Conservation (phyloP, 2,329 filamentous ascomycete genomes). For the Pseudonectria buxi region DNA sequence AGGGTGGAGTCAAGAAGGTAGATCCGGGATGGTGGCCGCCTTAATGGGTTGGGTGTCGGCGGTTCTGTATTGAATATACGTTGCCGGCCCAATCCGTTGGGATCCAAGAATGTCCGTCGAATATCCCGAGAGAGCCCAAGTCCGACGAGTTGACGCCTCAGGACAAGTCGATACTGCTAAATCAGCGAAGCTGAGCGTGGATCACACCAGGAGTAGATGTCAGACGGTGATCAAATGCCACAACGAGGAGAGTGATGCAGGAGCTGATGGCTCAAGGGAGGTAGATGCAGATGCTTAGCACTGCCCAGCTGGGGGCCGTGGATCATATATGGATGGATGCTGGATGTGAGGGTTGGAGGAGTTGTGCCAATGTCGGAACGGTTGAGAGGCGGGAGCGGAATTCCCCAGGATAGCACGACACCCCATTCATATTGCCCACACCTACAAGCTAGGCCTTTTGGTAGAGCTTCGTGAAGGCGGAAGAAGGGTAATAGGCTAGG, state of each 20-base stretch:
- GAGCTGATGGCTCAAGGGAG: not conserved
- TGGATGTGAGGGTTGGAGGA: constrained; percentile 4
- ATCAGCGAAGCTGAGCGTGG: no score
- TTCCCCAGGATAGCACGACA: constrained; percentile 14
- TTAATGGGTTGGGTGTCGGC: no score
- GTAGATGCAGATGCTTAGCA: constrained; percentile 1
- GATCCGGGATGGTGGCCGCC: not conserved
- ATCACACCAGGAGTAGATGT: no score
- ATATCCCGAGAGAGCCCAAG: no score
- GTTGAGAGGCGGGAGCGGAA: constrained; percentile 13
- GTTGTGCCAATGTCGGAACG: constrained; percentile 11
- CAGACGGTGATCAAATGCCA: no score
- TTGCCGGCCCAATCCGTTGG: no score
- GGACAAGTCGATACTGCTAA: no score
- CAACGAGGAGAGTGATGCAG: no score
- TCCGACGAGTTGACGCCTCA: no score
- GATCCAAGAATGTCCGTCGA: no score
- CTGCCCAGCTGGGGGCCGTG: constrained; percentile 10
- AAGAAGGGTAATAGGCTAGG: constrained; percentile 15
- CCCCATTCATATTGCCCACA: constrained; percentile 15
- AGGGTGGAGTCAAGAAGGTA: constrained; percentile 20
- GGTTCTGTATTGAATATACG: no score
- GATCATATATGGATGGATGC: constrained; percentile 19
- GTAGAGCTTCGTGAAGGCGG: constrained; percentile 14
- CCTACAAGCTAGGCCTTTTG: constrained; percentile 6